A percentile compares a stretch with the other conserved stretches of the same genome.
These are phyloP conservation scores for Rhododendron mucronatum DNA, from an alignment of 148 eudicot species.

Conservation along the genomic window DNA sequence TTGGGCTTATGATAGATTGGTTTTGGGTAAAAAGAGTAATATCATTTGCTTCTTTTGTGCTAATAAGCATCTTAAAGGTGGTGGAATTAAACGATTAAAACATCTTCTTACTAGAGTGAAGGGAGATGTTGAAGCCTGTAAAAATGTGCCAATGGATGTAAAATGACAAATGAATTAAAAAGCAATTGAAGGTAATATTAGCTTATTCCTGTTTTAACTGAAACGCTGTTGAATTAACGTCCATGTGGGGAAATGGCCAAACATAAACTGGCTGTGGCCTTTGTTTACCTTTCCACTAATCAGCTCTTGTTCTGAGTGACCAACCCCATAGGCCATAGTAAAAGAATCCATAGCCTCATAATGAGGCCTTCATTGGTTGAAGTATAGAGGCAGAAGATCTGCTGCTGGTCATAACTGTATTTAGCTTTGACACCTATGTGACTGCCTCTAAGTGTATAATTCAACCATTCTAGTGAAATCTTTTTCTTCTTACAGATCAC, in stretches of 20 bases:
- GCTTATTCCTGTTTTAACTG: too few species aligned
- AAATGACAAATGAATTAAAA: neutral
- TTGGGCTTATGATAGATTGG: neutral
- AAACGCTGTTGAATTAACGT: too few species aligned
- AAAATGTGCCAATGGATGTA: neutral
- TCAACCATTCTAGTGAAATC: neutral
- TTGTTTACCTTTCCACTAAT: neutral
- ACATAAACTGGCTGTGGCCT: neutral
- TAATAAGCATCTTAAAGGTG: neutral
- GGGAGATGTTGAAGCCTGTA: neutral
- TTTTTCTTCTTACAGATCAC: constrained; percentile 49
- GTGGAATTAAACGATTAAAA: neutral
- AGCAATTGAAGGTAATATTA: neutral
- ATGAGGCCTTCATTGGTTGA: neutral
- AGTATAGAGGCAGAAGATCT: neutral
- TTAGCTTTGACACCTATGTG: neutral
- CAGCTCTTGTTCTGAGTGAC: neutral
- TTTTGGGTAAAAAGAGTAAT: neutral
- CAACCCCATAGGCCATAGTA: neutral
- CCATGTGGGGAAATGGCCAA: neutral
- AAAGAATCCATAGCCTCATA: neutral
- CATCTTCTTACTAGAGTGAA: neutral
- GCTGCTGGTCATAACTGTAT: constrained; percentile 20
- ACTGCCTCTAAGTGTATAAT: neutral
- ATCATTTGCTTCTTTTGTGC: neutral